These are phyloP conservation scores for Umbelopsis sp. DNA, from an alignment of 192 early-diverging fungal species.

Conservation along the genomic window DNA sequence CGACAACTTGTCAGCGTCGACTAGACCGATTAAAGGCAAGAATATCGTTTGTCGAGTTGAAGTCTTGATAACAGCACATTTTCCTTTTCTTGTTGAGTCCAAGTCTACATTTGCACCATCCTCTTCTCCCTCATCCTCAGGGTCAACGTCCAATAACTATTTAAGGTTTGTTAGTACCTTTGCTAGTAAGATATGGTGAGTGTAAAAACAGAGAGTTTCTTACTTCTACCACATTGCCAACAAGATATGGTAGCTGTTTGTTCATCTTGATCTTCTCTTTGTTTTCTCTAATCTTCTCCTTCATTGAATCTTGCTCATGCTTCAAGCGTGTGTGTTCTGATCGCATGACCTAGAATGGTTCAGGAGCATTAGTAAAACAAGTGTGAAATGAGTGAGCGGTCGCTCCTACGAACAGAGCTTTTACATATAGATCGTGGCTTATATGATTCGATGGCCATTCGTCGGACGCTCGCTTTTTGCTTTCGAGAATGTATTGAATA, in stretches of 20 bases:
- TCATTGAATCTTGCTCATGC: slow-evolving; percentile 88
- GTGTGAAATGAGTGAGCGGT: not conserved
- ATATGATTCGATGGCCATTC: not conserved
- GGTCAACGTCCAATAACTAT: slow-evolving; percentile 89
- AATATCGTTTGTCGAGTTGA: slow-evolving; percentile 94
- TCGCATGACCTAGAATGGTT: slow-evolving; percentile 73
- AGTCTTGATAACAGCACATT: slow-evolving; percentile 97
- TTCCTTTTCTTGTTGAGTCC: slow-evolving; percentile 92
- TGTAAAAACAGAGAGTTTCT: not conserved
- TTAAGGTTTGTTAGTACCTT: not conserved
- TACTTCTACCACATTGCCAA: slow-evolving; percentile 96
- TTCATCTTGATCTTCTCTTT: slow-evolving; percentile 98
- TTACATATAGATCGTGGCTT: not conserved
- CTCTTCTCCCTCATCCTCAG: slow-evolving; percentile 87
- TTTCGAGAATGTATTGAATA: not conserved
- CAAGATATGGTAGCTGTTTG: slow-evolving; percentile 96
- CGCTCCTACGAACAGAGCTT: not conserved
- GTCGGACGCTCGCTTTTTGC: not conserved
- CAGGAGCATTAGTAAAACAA: not conserved
- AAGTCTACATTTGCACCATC: slow-evolving; percentile 94
- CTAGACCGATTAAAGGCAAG: slow-evolving; percentile 95
- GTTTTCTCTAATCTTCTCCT: slow-evolving; percentile 95
- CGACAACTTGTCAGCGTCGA: slow-evolving; percentile 84
- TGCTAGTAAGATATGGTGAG: not conserved
- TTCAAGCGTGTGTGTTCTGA: slow-evolving; percentile 86